phyloP scores from a whole-genome alignment of 2,329 filamentous ascomycete genomes.

The Aspergillus fumigatus region DNA sequence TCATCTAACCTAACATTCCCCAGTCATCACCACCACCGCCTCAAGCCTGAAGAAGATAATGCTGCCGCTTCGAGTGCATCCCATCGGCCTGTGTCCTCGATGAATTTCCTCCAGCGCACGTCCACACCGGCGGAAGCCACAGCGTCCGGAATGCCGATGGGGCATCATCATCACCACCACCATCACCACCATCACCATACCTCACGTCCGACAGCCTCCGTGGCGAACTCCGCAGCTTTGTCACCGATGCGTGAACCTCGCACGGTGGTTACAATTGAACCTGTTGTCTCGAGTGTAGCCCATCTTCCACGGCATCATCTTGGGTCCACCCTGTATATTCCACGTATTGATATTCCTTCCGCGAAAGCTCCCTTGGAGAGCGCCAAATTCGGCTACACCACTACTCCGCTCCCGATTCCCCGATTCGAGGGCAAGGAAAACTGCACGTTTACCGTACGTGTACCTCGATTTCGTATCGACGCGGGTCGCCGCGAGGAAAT shows the following conservation, averaged over 20 bases:
- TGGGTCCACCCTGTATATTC: slow-evolving; percentile 77
- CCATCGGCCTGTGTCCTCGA: slow-evolving; percentile 23
- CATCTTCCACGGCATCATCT: slow-evolving; percentile 72
- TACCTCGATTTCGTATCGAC: slow-evolving; percentile 73
- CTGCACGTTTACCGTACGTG: slow-evolving; percentile 82
- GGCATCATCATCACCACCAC: slow-evolving; percentile 39
- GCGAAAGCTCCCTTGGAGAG: slow-evolving; percentile 39
- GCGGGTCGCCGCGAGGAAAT: slow-evolving; percentile 73
- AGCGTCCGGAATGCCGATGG: slow-evolving; percentile 9
- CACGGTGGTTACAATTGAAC: slow-evolving; percentile 62
- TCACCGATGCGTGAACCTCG: slow-evolving; percentile 54
- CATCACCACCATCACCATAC: slow-evolving; percentile 27
- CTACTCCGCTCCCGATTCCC: slow-evolving; percentile 67
- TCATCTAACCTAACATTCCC: background rate
- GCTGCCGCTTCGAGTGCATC: slow-evolving; percentile 17
- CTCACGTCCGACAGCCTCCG: slow-evolving; percentile 21
- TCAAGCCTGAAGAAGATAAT: slow-evolving; percentile 48
- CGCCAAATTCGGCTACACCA: slow-evolving; percentile 54
- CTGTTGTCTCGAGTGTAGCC: slow-evolving; percentile 67
- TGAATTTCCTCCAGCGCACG: slow-evolving; percentile 26
- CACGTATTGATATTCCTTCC: slow-evolving; percentile 53
- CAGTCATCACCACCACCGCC: slow-evolving; percentile 52
- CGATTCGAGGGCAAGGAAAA: slow-evolving; percentile 76
- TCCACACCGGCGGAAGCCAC: slow-evolving; percentile 25
- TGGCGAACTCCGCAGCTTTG: slow-evolving; percentile 17